A percentile compares a stretch with the other conserved stretches of the same genome.
Conservation (phyloP, 352 stramenopile species). For the Pythium pectinolyticum region DNA sequence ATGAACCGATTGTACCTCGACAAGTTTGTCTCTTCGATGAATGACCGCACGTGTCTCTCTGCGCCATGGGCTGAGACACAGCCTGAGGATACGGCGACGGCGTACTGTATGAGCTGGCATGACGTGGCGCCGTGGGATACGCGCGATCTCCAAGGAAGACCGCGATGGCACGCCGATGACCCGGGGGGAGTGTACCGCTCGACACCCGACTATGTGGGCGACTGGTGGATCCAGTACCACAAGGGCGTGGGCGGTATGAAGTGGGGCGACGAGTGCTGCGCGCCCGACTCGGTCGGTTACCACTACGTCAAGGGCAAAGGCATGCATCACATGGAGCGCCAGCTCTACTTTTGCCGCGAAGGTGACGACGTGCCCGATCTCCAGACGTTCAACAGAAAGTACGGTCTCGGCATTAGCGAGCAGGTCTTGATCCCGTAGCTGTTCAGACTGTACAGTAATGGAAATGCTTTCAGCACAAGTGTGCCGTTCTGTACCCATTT, state of each 20-base stretch:
- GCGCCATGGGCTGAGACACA: not conserved
- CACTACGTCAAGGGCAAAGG: slow-evolving; percentile 65
- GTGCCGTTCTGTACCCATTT: too few species aligned
- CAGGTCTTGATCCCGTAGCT: not conserved
- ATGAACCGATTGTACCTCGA: not conserved
- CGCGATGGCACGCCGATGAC: not conserved
- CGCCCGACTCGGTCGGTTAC: slow-evolving; percentile 66
- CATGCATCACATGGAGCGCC: slow-evolving; percentile 76
- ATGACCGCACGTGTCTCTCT: not conserved
- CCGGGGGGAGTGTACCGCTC: not conserved
- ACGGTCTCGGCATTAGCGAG: not conserved
- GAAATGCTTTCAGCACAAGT: too few species aligned
- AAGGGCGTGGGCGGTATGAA: slow-evolving; percentile 61
- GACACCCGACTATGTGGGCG: slow-evolving; percentile 29
- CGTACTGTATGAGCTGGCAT: not conserved
- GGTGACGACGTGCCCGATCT: slow-evolving; percentile 42
- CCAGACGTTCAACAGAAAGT: not conserved
- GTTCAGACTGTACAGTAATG: too few species aligned
- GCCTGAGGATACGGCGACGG: not conserved
- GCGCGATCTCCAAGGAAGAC: not conserved
- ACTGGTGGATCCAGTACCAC: slow-evolving; percentile 74
- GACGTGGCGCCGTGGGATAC: not conserved
- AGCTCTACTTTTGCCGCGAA: slow-evolving; percentile 61
- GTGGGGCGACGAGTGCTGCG: slow-evolving; percentile 47
- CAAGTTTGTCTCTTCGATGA: not conserved